A percentile compares a stretch with the other conserved stretches of the same genome.
phyloP scores from a whole-genome alignment of 345 rosid genomes.

The Rhizophora mangle region DNA sequence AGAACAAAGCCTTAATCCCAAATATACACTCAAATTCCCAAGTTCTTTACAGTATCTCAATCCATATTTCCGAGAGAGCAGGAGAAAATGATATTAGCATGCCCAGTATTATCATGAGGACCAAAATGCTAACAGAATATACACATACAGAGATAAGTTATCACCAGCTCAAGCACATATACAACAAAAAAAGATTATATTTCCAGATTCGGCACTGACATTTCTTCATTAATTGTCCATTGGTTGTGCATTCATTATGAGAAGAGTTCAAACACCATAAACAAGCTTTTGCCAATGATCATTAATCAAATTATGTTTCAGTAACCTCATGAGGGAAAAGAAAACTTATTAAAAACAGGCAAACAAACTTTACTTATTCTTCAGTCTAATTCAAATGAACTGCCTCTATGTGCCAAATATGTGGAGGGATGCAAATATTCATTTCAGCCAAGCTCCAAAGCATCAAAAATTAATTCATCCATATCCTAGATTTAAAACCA shows the following conservation, averaged over 20 bases:
- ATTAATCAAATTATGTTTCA: background rate
- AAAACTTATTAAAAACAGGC: background rate
- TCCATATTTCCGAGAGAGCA: too few relatives aligned
- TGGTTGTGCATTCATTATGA: background rate
- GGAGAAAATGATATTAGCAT: too few relatives aligned
- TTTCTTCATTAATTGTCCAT: background rate
- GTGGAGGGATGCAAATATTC: background rate
- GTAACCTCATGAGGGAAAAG: background rate
- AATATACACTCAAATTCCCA: too few relatives aligned
- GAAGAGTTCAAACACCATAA: background rate
- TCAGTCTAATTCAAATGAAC: constrained; percentile 1
- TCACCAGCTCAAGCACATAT: background rate
- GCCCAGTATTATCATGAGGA: too few relatives aligned
- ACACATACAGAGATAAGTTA: too few relatives aligned
- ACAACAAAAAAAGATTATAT: background rate
- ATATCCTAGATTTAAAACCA: background rate
- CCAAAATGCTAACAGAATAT: too few relatives aligned
- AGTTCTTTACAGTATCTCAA: too few relatives aligned
- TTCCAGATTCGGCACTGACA: background rate
- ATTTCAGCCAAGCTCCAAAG: background rate
- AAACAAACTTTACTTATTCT: background rate
- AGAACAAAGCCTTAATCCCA: too few relatives aligned
- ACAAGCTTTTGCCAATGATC: background rate
- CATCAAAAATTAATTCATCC: background rate
- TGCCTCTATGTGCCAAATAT: background rate